These are phyloP conservation scores for Ambrosia hybrid DNA, from an alignment of 140 eudicot species.

Conservation along the genomic window DNA sequence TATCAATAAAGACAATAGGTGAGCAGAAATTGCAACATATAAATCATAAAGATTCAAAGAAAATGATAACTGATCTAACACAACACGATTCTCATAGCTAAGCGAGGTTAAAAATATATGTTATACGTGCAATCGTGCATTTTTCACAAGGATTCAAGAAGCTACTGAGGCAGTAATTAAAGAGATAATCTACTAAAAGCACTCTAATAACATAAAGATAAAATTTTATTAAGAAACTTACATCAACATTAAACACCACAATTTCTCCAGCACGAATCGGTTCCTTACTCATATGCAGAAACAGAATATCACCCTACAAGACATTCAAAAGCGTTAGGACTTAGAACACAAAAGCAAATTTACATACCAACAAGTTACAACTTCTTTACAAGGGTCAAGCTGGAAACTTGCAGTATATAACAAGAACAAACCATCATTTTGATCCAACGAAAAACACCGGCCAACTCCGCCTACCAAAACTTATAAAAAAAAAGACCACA, in stretches of 20 bases:
- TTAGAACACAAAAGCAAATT: neutral
- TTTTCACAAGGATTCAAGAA: neutral
- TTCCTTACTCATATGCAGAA: slow-evolving; percentile 85
- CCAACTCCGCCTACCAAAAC: slow-evolving; percentile 9
- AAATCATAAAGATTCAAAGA: neutral
- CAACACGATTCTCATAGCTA: neutral
- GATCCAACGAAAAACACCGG: neutral
- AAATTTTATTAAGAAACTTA: slow-evolving; percentile 35
- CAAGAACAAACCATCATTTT: neutral
- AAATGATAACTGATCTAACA: neutral
- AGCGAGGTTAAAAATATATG: neutral
- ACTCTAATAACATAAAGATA: neutral
- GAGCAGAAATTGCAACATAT: too few species aligned
- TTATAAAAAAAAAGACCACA: slow-evolving; percentile 14
- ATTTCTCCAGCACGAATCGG: slow-evolving; percentile 98
- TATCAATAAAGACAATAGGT: too few species aligned
- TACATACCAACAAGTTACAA: slow-evolving; percentile 11
- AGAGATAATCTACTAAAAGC: slow-evolving; percentile 3
- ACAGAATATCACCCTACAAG: slow-evolving; percentile 93
- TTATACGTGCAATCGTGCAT: neutral
- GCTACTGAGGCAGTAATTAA: slow-evolving; percentile 2
- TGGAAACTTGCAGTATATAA: slow-evolving; percentile 11
- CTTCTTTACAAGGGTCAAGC: slow-evolving; percentile 7
- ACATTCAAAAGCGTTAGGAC: slow-evolving; percentile 8
- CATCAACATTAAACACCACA: slow-evolving; percentile 92